These are phyloP conservation scores for Spatholobus suberectus DNA, from an alignment of 306 rosid genomes.

Conservation along the genomic window DNA sequence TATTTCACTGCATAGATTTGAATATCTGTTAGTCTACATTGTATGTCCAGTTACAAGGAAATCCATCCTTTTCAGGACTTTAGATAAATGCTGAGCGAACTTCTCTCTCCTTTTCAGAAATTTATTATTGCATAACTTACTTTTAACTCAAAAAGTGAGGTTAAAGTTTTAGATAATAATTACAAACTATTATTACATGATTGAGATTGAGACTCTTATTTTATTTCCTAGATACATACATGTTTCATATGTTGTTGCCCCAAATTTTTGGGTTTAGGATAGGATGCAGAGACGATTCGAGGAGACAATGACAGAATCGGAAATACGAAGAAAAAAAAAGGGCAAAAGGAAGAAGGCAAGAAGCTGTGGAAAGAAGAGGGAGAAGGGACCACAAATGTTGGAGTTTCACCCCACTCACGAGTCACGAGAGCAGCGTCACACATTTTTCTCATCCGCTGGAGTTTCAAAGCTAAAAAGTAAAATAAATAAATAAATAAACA, in stretches of 20 bases:
- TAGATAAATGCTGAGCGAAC: neutral
- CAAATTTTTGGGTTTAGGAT: neutral
- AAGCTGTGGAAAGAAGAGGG: neutral
- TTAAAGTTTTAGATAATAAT: constrained; percentile 7
- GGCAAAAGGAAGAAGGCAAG: constrained; percentile 1
- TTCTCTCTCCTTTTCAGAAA: constrained; percentile 18
- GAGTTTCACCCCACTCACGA: constrained; percentile 34
- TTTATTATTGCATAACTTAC: neutral
- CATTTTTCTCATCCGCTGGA: neutral
- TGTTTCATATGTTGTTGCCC: neutral
- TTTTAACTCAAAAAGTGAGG: constrained; percentile 5
- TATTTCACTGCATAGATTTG: neutral
- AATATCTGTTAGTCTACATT: neutral
- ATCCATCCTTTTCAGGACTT: constrained; percentile 14
- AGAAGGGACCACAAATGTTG: constrained; percentile 44
- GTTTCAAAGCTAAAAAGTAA: neutral
- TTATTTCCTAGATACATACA: neutral
- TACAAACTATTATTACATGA: constrained; percentile 18
- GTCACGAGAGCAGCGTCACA: constrained; percentile 36
- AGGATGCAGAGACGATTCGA: neutral
- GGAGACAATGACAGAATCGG: constrained; percentile 29
- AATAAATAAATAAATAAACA: neutral
- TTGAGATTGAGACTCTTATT: neutral
- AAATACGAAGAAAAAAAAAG: constrained; percentile 20
- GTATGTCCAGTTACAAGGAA: neutral